These are phyloP conservation scores for Funneliformis geosporum DNA, from an alignment of 192 early-diverging fungal species.

Conservation along the genomic window DNA sequence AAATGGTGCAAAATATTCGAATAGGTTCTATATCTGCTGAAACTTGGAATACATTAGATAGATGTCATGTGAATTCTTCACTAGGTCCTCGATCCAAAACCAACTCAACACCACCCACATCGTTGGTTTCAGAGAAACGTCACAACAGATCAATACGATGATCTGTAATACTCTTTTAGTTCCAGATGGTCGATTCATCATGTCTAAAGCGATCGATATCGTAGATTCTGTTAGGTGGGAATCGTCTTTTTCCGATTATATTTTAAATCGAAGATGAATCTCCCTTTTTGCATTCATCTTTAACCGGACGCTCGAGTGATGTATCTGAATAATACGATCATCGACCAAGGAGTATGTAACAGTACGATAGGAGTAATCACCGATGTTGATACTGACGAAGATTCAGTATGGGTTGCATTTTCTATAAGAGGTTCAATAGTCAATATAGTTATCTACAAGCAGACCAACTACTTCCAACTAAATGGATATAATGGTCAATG, in stretches of 20 bases:
- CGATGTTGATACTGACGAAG: too few species aligned
- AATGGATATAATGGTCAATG: too few species aligned
- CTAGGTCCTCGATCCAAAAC: not conserved
- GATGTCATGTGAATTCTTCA: not conserved
- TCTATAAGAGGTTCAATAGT: not conserved
- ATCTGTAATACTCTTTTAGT: not conserved
- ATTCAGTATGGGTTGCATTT: not conserved
- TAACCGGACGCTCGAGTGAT: too few species aligned
- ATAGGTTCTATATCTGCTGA: not conserved
- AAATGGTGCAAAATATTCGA: not conserved
- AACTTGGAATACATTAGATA: not conserved
- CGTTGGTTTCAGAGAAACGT: not conserved
- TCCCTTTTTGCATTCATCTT: too few species aligned
- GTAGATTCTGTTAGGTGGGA: not conserved
- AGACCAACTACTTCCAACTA: not conserved
- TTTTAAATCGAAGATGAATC: too few species aligned
- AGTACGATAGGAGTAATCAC: too few species aligned
- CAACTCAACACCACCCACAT: not conserved
- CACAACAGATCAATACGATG: not conserved
- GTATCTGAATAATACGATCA: too few species aligned
- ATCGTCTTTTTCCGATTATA: not conserved
- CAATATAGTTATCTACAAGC: not conserved
- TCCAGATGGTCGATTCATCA: not conserved
- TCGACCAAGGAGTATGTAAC: too few species aligned
- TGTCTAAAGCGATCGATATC: too few species aligned